Base-by-base conservation (phyloP, 495 filamentous ascomycete genomes). In the Neurospora sp. region DNA sequence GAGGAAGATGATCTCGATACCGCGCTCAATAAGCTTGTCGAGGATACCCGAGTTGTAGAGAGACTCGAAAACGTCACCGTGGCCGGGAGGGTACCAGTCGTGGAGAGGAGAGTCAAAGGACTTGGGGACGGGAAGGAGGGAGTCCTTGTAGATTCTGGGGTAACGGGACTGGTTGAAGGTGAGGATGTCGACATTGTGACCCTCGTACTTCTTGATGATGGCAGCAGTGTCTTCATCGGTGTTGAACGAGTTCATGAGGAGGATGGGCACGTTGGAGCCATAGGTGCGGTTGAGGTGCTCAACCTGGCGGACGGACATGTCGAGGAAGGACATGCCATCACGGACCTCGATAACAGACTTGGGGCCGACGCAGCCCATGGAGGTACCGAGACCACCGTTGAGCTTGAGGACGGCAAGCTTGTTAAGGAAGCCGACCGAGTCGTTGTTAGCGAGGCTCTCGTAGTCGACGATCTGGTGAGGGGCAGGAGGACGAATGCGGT, bases 171-270 rank as follows among this genome's bases (percentile, higher is more conserved):
- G 96, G 88, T 99, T 99, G 92, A 99, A 99, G 81, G 96, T 99
- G 81, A 98, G 87, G 81, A 99, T 97, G 82, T 98, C 95, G 77
- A 99, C 95, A 79, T 97, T 97, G 89, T 99, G 96, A 75, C 96
- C 96, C 86, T 99, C 95, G 85, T 99, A 99, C 87, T 99, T 99
- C 91, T 98, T 98, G 86, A 99, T 99, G 85, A 99, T 99, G 82
- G 93, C 96, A 76, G 93, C 91, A 73, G 96, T 99, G 81, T 99
- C 96, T 78, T 95, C 90, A 83, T 98, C 94, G 80, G 96, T 99
- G 88, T 99, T 99, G 92, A 99, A 99, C 71, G 96, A 98, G 90
- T 99, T 99, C 96, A 99, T 99, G 79, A 99, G 89, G 75, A 99
- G 91, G 85, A 99, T 98, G 53, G 96, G 96, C 27, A 99, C 96